Percentiles rank a stretch among this genome's conserved stretches.
Evolutionary conservation across 352 stramenopile genomes (phyloP).

Genomic region (Saprolegnia diclina): DNA sequence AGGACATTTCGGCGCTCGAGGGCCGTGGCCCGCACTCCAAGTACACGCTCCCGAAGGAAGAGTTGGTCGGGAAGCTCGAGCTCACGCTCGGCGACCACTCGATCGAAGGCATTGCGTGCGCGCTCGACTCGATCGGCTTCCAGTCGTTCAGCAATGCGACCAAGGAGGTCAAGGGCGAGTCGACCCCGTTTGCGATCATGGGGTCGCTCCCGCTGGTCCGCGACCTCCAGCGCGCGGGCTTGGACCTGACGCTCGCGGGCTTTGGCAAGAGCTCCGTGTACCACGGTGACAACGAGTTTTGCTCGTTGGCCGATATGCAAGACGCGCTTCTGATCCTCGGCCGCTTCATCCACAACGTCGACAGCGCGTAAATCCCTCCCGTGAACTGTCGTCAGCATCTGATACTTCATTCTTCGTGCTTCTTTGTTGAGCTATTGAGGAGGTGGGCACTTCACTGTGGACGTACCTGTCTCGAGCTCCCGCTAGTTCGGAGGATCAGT

Average conservation of each 20-base stretch:
- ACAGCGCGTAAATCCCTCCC: slow-evolving; percentile 27
- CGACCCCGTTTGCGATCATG: slow-evolving; percentile 89
- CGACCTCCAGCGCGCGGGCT: slow-evolving; percentile 64
- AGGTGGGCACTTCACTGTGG: too few relatives aligned
- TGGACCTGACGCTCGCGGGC: slow-evolving; percentile 69
- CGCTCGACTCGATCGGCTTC: slow-evolving; percentile 85
- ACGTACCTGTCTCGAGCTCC: too few relatives aligned
- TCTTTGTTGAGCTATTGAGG: too few relatives aligned
- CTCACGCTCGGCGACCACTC: slow-evolving; percentile 76
- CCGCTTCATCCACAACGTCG: slow-evolving; percentile 71
- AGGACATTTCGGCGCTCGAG: slow-evolving; percentile 71
- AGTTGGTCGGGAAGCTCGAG: slow-evolving; percentile 76
- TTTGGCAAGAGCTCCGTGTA: slow-evolving; percentile 83
- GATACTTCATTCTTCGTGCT: too few relatives aligned
- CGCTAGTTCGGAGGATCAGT: too few relatives aligned
- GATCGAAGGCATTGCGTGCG: slow-evolving; percentile 90
- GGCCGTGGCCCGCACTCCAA: slow-evolving; percentile 86
- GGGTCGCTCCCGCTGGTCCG: slow-evolving; percentile 74
- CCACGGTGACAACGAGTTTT: slow-evolving; percentile 92
- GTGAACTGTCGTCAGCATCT: too few relatives aligned
- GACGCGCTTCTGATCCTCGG: slow-evolving; percentile 84
- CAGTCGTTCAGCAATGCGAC: slow-evolving; percentile 79
- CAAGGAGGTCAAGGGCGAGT: slow-evolving; percentile 61
- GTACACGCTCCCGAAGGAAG: slow-evolving; percentile 83
- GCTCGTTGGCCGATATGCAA: slow-evolving; percentile 78